These are phyloP conservation scores for Sclerotinia borealis DNA, from an alignment of 2,329 filamentous ascomycete genomes.

Conservation along the genomic window DNA sequence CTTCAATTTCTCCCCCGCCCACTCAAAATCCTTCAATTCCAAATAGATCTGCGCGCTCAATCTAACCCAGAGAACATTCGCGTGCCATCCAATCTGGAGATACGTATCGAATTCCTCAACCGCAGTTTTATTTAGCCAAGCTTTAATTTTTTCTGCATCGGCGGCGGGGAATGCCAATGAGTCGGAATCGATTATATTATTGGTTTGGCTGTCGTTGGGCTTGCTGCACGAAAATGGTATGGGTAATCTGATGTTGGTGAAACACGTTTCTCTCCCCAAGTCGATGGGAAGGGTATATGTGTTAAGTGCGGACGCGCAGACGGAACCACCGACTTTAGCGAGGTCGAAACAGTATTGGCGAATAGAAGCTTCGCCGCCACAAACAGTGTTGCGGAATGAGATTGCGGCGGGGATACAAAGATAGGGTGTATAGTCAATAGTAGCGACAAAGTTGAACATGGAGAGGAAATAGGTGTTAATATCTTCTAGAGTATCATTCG, in stretches of 20 bases:
- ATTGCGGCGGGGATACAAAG: constrained; percentile 68
- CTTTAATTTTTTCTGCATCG: constrained; percentile 52
- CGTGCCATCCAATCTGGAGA: constrained; percentile 49
- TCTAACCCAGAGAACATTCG: constrained; percentile 59
- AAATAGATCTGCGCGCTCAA: constrained; percentile 80
- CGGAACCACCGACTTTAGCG: constrained; percentile 55
- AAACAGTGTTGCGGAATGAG: constrained; percentile 59
- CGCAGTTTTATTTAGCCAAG: constrained; percentile 36
- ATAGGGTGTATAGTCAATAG: constrained; percentile 65
- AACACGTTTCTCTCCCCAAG: constrained; percentile 58
- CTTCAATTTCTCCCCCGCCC: constrained; percentile 42
- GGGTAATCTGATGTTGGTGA: constrained; percentile 71
- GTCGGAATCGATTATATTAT: constrained; percentile 22
- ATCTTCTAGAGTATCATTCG: constrained; percentile 35
- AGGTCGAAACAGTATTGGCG: constrained; percentile 56
- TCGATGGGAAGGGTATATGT: constrained; percentile 67
- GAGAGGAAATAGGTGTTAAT: constrained; percentile 45
- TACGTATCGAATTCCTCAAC: constrained; percentile 62
- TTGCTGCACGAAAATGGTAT: constrained; percentile 2
- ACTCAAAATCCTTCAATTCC: constrained; percentile 70
- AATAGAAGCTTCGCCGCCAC: constrained; percentile 69
- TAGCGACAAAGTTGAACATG: constrained; percentile 74
- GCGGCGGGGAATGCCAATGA: constrained; percentile 29
- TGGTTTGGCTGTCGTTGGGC: constrained; percentile 35
- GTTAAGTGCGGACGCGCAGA: constrained; percentile 55